Percentiles rank a stretch among this genome's conserved stretches.
These are phyloP conservation scores for Pythium catenulatum DNA, from an alignment of 352 stramenopile genomes.

Conservation along the genomic window DNA sequence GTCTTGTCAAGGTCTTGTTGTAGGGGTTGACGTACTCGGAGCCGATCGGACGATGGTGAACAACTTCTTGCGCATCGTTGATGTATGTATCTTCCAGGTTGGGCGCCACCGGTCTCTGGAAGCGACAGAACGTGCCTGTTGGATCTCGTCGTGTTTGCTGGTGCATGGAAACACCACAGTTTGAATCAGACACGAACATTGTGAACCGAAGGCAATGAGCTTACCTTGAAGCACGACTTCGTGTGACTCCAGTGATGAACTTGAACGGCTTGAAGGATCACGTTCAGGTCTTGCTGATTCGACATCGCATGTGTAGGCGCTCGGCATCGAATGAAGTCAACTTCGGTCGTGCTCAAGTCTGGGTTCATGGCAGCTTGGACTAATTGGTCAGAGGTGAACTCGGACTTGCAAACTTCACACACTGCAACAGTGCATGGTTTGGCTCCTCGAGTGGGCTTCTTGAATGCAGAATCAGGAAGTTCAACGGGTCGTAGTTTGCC, in stretches of 20 bases:
- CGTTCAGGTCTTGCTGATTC: not conserved
- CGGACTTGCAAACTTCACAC: not conserved
- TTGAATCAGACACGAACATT: too few species aligned
- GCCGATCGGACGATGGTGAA: not conserved
- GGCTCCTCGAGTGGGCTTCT: not conserved
- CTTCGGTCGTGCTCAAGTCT: not conserved
- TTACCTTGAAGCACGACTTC: not conserved
- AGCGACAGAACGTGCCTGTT: not conserved
- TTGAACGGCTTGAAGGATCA: not conserved
- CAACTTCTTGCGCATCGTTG: not conserved
- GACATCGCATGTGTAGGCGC: not conserved
- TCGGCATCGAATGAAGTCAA: not conserved
- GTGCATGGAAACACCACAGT: not conserved
- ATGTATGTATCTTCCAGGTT: not conserved
- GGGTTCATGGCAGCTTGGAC: not conserved
- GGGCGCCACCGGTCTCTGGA: not conserved
- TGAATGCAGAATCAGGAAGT: not conserved
- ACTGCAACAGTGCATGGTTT: not conserved
- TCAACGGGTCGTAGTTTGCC: not conserved
- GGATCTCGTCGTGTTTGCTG: not conserved
- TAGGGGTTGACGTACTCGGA: conserved; percentile 17
- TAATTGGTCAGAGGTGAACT: not conserved
- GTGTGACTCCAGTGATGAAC: not conserved
- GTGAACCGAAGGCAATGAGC: too few species aligned
- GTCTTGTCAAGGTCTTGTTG: not conserved